Conservation (phyloP, 2,329 filamentous ascomycete genomes). For the Beauveria brongniartii region DNA sequence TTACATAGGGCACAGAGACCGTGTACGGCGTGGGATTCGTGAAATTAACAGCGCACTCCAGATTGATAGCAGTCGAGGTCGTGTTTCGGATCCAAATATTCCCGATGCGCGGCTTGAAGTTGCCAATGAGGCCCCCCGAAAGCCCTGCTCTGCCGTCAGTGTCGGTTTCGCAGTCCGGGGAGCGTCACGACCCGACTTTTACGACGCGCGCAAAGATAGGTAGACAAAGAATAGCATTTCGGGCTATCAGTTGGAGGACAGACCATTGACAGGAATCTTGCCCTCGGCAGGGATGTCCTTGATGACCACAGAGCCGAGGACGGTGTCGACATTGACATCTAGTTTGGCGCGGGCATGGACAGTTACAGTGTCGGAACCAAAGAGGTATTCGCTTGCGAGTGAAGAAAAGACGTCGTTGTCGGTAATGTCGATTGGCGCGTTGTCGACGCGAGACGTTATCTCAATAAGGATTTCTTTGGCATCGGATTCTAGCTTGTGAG, state of each 20-base stretch:
- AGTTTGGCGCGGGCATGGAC: constrained; percentile 72
- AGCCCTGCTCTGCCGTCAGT: constrained; percentile 39
- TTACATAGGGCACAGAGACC: constrained; percentile 71
- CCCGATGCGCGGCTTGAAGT: constrained; percentile 55
- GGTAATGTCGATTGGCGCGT: constrained; percentile 77
- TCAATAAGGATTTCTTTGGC: constrained; percentile 55
- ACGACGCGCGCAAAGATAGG: not conserved
- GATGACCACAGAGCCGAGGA: constrained; percentile 71
- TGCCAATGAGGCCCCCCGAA: constrained; percentile 41
- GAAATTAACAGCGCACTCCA: constrained; percentile 69
- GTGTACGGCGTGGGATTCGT: constrained; percentile 88
- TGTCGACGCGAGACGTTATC: constrained; percentile 66
- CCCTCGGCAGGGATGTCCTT: constrained; percentile 81
- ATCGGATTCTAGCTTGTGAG: constrained; percentile 53
- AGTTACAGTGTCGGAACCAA: constrained; percentile 60
- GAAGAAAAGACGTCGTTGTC: constrained; percentile 71
- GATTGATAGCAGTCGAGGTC: constrained; percentile 58
- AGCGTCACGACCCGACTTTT: not conserved
- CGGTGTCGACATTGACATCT: constrained; percentile 74
- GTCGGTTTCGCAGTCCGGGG: constrained; percentile 2
- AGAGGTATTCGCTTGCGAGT: constrained; percentile 72
- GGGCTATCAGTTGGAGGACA: constrained; percentile 51
- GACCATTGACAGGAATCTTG: constrained; percentile 86
- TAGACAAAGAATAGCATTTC: constrained; percentile 8
- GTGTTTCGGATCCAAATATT: constrained; percentile 68